Evolutionary conservation across 78 protist genomes (phyloP).

Genomic region (Thecamonas trahens): DNA sequence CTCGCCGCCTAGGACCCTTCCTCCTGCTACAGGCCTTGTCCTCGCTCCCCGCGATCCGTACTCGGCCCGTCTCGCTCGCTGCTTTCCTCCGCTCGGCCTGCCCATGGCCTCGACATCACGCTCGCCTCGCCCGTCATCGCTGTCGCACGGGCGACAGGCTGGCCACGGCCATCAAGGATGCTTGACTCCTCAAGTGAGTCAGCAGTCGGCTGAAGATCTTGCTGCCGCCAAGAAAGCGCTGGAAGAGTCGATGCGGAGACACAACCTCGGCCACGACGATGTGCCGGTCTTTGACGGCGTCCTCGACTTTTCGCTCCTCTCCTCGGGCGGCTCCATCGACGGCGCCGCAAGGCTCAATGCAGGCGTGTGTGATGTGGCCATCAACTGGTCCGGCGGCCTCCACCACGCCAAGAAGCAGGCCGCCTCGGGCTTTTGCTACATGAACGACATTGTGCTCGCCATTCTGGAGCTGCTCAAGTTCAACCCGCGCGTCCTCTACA

Average conservation of each 20-base stretch:
- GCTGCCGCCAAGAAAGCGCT: too few species aligned
- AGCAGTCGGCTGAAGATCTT: too few species aligned
- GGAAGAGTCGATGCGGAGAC: too few species aligned
- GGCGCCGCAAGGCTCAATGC: conserved; percentile 42
- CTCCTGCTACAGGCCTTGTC: conserved; percentile 9
- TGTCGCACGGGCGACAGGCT: too few species aligned
- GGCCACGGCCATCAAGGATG: too few species aligned
- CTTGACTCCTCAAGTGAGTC: too few species aligned
- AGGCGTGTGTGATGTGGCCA: conserved; percentile 70
- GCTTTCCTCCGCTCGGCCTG: background rate
- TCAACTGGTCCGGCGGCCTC: conserved; percentile 98
- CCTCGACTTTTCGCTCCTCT: conserved; percentile 79
- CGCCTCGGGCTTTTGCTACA: conserved; percentile 97
- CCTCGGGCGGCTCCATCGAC: conserved; percentile 94
- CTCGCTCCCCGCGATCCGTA: background rate
- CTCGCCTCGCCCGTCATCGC: too few species aligned
- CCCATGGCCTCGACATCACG: background rate
- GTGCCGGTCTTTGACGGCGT: conserved; percentile 95
- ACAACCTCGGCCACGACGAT: too few species aligned
- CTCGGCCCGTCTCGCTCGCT: background rate
- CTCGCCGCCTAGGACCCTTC: too few species aligned
- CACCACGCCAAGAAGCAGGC: conserved; percentile 97
- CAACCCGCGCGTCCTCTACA: conserved; percentile 75
- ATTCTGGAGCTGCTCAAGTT: conserved; percentile 90
- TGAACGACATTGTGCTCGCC: conserved; percentile 96